Conservation (phyloP, 768 basidiomycete genomes). For the Suillus decipiens region DNA sequence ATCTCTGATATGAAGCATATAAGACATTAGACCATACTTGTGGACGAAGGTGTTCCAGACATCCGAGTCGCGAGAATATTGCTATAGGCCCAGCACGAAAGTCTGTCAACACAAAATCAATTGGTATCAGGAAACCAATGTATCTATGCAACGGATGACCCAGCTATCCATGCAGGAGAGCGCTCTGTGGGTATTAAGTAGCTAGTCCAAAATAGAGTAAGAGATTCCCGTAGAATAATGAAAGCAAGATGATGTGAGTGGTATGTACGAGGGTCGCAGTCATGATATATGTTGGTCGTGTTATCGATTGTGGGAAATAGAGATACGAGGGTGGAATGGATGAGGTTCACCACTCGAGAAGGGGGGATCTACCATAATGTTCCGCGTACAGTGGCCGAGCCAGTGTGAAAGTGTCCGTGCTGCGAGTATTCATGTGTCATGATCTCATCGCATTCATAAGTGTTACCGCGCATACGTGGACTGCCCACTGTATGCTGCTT, state of each 20-base stretch:
- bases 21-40: neutral
- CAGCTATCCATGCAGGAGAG: neutral
- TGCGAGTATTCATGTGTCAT: neutral
- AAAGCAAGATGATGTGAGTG: neutral
- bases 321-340: neutral
- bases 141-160: neutral
- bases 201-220: constrained; percentile 2
- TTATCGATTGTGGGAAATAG: neutral
- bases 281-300: neutral
- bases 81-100: neutral
- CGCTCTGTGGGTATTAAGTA: neutral
- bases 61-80: neutral
- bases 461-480: constrained; percentile 9
- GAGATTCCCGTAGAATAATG: neutral
- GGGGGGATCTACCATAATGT: neutral
- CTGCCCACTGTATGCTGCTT: constrained; percentile 12
- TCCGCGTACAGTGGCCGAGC: neutral
- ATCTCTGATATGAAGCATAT: neutral
- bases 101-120: neutral
- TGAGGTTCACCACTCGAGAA: neutral
- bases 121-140: neutral
- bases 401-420: neutral
- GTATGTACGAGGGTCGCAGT: neutral
- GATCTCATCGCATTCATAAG: constrained; percentile 6
- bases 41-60: neutral